Base-by-base conservation (phyloP, 2,329 filamentous ascomycete genomes). In the Botrytis byssoidea region DNA sequence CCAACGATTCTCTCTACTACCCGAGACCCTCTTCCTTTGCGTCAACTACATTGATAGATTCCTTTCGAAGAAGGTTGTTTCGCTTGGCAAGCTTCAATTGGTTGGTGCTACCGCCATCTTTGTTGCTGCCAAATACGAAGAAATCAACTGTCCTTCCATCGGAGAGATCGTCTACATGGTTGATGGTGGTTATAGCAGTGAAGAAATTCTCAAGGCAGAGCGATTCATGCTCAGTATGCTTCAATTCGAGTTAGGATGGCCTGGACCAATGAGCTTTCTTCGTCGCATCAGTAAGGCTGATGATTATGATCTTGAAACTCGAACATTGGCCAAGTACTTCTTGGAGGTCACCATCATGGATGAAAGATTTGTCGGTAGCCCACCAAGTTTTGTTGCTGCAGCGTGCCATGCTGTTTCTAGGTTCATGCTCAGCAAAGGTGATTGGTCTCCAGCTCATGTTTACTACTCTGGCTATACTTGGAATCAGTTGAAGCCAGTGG, bases 131-230 rank as follows among this genome's bases (percentile, higher is more conserved):
- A 99, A 99, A 84, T 99, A 98, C 81, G 96, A 99, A 83, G 96
- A 99, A 85, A 98, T 99, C 85, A 97, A 97, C 83, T 97, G 95
- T 83, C 96, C 95, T 37, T 97, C 95, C 0, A 90, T 99, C 35
- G 89, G 92, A 75, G 96, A 99, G 85, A 97, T 99, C 80, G 93
- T 97, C 74, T 98, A 95, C 86, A 98, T 99, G 95, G 96, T 99
- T 59, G 96, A 99, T 81, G 89, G 91, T 61, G 94, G 94, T 72
- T 99, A 98, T 84, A 92, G 88, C 4, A 88, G 89, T 25, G 95
- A 98, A 73, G 96, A 98, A 84, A 95, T 99, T 73, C 88, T 98
- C 77, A 98, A 98, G 85, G 96, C 96, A 0, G 96, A 99, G 84
- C 91, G 95, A 20, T 98, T 97, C 85, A 99, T 99, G 95, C 89